These are phyloP conservation scores for Chlorencoelia australis DNA, from an alignment of 2,329 filamentous ascomycete genomes.

Conservation along the genomic window DNA sequence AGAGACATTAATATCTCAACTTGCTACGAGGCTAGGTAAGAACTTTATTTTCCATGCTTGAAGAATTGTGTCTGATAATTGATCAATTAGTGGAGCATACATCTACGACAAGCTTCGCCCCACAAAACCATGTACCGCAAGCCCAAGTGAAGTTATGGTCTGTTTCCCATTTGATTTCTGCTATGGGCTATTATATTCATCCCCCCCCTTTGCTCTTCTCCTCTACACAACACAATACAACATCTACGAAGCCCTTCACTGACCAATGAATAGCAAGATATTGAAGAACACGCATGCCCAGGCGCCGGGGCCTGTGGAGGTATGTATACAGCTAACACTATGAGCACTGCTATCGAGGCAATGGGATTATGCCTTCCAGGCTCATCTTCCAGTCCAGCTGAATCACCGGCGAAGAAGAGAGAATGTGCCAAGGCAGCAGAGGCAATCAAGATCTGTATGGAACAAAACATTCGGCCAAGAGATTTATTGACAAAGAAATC, in stretches of 20 bases:
- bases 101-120: conserved; percentile 69
- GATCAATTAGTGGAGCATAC: conserved; percentile 50
- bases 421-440: conserved; percentile 60
- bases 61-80: background rate
- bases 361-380: conserved; percentile 61
- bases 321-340: conserved; percentile 72
- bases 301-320: conserved; percentile 61
- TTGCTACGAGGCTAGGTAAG: conserved; percentile 7
- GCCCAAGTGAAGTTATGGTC: conserved; percentile 62
- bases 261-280: conserved; percentile 42
- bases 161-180: no score
- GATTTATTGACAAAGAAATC: conserved; percentile 59
- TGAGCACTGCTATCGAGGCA: conserved; percentile 64
- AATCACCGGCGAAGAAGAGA: conserved; percentile 59
- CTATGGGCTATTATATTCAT: no score
- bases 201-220: no score
- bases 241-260: background rate
- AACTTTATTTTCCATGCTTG: no score
- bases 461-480: conserved; percentile 56
- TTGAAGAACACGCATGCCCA: conserved; percentile 59
- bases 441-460: conserved; percentile 58
- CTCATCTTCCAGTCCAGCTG: conserved; percentile 58
- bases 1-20: conserved; percentile 80
- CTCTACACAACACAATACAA: background rate
- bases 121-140: conserved; percentile 49